Conservation (phyloP, 2,329 filamentous ascomycete species). For the Pseudopyricularia cyperi region DNA sequence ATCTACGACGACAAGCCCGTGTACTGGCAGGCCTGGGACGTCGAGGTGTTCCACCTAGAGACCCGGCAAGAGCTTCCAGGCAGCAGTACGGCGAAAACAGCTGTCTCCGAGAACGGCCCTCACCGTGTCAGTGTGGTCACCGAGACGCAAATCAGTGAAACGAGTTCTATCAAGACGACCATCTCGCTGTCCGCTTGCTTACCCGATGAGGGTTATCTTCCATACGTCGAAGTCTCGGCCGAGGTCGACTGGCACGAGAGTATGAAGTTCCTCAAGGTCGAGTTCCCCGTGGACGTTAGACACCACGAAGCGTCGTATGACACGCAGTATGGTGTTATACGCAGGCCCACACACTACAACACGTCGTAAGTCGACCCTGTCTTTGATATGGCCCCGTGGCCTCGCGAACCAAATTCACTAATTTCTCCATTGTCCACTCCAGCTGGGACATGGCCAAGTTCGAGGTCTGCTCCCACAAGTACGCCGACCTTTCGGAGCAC, state of each 20-base stretch:
- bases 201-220: constrained; percentile 22
- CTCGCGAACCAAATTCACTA: constrained; percentile 25
- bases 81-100: constrained; percentile 22
- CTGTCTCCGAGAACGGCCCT: constrained; percentile 35
- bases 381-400: background rate
- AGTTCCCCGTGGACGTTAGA: constrained; percentile 52
- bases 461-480: constrained; percentile 92
- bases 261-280: constrained; percentile 60
- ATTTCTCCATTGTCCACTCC: background rate
- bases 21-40: constrained; percentile 62
- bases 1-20: constrained; percentile 59
- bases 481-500: constrained; percentile 78
- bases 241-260: constrained; percentile 57
- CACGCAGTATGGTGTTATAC: constrained; percentile 52
- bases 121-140: constrained; percentile 45
- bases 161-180: constrained; percentile 52
- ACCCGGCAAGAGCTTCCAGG: constrained; percentile 45
- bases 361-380: constrained; percentile 24
- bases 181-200: constrained; percentile 41
- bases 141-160: constrained; percentile 49
- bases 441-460: constrained; percentile 69
- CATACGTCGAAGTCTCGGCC: constrained; percentile 42
- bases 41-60: constrained; percentile 54
- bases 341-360: constrained; percentile 57
- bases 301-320: constrained; percentile 57